Evolutionary conservation across 176 grass and related monocot genomes (phyloP).

Genomic region (Oryza nivara): DNA sequence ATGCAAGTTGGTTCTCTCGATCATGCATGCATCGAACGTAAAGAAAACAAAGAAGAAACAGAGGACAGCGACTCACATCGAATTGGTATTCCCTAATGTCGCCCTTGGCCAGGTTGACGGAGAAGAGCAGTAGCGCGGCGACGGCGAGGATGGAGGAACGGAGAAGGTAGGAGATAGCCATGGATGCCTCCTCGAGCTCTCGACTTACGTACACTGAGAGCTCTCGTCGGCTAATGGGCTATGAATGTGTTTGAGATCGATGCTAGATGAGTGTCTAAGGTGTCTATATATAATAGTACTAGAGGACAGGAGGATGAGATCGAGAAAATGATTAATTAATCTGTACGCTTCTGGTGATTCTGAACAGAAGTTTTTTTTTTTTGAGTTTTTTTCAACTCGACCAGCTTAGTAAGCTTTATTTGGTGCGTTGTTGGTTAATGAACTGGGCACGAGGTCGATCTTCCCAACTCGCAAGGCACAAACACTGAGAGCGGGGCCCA

Average conservation of each 20-base stretch:
- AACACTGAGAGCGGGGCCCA: conserved; percentile 25
- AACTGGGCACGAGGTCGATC: conserved; percentile 31
- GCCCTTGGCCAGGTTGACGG: conserved; percentile 31
- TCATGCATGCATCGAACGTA: neutral
- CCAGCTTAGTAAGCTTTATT: conserved; percentile 38
- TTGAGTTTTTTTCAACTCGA: neutral
- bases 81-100: conserved; percentile 73
- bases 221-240: conserved; percentile 38
- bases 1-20: neutral
- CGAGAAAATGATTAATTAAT: neutral
- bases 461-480: conserved; percentile 44
- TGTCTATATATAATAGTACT: conserved; percentile 36
- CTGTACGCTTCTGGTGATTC: conserved; percentile 29
- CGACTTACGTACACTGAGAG: neutral
- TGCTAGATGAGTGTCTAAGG: conserved; percentile 11
- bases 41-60: neutral
- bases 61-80: conserved; percentile 45
- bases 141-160: conserved; percentile 29
- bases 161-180: conserved; percentile 33
- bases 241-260: neutral
- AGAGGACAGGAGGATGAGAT: neutral
- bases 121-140: conserved; percentile 36
- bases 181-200: conserved; percentile 7
- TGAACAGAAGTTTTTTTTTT: neutral
- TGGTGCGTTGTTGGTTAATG: conserved; percentile 40